Percentiles rank a stretch among this genome's conserved stretches.
These are phyloP conservation scores for Anthracocystis walkeri DNA, from an alignment of 1,284 basidiomycete species.

Conservation along the genomic window DNA sequence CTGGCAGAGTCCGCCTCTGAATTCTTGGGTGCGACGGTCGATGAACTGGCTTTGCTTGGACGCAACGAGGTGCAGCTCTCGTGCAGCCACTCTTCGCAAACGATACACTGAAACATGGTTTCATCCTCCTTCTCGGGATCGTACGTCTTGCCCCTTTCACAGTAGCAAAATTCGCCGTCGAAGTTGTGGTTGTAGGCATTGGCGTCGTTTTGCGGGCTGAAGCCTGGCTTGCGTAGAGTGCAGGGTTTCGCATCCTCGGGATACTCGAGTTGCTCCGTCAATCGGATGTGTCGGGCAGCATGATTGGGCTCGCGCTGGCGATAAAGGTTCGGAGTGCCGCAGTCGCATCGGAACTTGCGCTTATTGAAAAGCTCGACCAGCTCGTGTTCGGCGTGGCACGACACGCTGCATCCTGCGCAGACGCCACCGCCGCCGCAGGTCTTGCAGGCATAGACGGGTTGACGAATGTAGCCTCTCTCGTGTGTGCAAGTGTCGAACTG, in stretches of 20 bases:
- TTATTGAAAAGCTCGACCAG: constrained; percentile 69
- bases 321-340: constrained; percentile 62
- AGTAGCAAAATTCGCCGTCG: constrained; percentile 70
- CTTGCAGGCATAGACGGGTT: constrained; percentile 69
- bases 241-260: constrained; percentile 52
- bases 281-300: constrained; percentile 7
- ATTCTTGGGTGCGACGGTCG: background rate
- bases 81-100: constrained; percentile 71
- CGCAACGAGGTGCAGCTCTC: constrained; percentile 66
- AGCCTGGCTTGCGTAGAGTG: constrained; percentile 51
- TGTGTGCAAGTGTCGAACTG: constrained; percentile 70
- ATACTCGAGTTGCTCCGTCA: constrained; percentile 33
- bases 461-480: constrained; percentile 67
- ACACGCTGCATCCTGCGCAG: constrained; percentile 70
- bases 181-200: constrained; percentile 70
- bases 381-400: constrained; percentile 70
- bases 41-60: background rate
- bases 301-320: constrained; percentile 37
- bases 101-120: constrained; percentile 70
- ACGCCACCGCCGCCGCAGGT: constrained; percentile 69
- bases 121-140: constrained; percentile 70
- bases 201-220: constrained; percentile 59
- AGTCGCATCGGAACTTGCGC: constrained; percentile 68
- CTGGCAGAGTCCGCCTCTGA: background rate
- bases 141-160: constrained; percentile 67